phyloP scores from a whole-genome alignment of 768 basidiomycete genomes.

The Trametes cinnabarina region DNA sequence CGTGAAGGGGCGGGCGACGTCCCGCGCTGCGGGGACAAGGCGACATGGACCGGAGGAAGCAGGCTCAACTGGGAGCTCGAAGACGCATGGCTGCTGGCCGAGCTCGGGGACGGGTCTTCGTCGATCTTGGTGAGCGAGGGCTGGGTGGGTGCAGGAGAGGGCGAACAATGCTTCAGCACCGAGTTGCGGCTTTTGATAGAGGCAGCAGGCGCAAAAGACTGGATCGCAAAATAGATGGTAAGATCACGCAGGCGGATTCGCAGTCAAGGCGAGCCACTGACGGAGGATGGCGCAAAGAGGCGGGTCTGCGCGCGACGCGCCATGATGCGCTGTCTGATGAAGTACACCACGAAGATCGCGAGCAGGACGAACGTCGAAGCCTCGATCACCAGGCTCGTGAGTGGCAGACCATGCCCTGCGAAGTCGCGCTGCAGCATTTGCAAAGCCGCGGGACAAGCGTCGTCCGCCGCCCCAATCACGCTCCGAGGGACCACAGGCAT shows the following conservation, averaged over 20 bases:
- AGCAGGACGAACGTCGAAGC: background rate
- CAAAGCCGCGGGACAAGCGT: background rate
- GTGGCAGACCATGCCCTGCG: background rate
- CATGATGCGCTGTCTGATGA: background rate
- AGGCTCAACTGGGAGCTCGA: background rate
- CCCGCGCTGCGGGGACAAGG: background rate
- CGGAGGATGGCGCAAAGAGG: background rate
- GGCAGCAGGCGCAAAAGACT: background rate
- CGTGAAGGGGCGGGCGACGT: background rate
- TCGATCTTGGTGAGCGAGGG: background rate
- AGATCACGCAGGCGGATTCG: background rate
- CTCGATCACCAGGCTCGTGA: constrained; percentile 3
- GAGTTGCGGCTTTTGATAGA: background rate
- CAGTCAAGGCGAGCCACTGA: background rate
- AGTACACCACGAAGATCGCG: background rate
- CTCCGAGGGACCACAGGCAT: background rate
- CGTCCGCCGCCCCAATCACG: background rate
- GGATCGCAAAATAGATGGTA: too few species aligned
- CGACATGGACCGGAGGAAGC: background rate
- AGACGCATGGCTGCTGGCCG: background rate
- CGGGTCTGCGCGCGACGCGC: background rate
- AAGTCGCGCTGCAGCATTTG: background rate
- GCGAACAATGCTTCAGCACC: background rate
- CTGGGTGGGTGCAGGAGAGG: background rate
- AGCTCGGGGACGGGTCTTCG: background rate